Percentiles rank a stretch among this genome's conserved stretches.
phyloP scores from a whole-genome alignment of 257 asterid species.

The Forsythia suspensa region DNA sequence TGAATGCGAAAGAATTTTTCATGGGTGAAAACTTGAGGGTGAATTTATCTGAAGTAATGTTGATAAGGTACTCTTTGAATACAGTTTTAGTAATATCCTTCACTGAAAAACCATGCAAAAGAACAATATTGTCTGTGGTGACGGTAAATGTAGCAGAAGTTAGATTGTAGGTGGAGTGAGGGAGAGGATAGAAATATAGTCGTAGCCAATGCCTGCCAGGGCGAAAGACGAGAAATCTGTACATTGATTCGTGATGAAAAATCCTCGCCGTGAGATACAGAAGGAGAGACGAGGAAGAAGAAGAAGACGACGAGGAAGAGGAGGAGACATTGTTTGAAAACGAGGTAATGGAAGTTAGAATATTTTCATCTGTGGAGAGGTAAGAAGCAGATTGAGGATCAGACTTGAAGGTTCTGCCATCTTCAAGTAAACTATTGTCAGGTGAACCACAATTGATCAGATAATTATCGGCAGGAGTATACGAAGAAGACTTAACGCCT shows the following conservation, averaged over 20 bases:
- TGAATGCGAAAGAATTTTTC: slow-evolving; percentile 66
- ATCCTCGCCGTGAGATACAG: slow-evolving; percentile 62
- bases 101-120: slow-evolving; percentile 73
- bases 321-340: slow-evolving; percentile 27
- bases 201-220: slow-evolving; percentile 81
- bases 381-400: slow-evolving; percentile 78
- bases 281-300: slow-evolving; percentile 31
- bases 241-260: slow-evolving; percentile 60
- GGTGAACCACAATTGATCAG: slow-evolving; percentile 81
- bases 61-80: slow-evolving; percentile 75
- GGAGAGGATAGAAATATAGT: slow-evolving; percentile 65
- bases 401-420: slow-evolving; percentile 73
- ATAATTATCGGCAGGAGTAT: slow-evolving; percentile 63
- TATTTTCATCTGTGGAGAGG: slow-evolving; percentile 70
- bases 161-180: slow-evolving; percentile 58
- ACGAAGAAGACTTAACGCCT: slow-evolving; percentile 32
- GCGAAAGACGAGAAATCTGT: slow-evolving; percentile 53
- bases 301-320: slow-evolving; percentile 24
- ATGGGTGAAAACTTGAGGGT: slow-evolving; percentile 76
- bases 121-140: slow-evolving; percentile 53
- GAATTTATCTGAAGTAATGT: slow-evolving; percentile 55
- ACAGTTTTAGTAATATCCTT: slow-evolving; percentile 38
- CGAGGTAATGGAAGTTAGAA: slow-evolving; percentile 46
- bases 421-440: slow-evolving; percentile 50
- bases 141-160: slow-evolving; percentile 64